Conservation (phyloP, 2,329 filamentous ascomycete species). For the Cadophora sp. region DNA sequence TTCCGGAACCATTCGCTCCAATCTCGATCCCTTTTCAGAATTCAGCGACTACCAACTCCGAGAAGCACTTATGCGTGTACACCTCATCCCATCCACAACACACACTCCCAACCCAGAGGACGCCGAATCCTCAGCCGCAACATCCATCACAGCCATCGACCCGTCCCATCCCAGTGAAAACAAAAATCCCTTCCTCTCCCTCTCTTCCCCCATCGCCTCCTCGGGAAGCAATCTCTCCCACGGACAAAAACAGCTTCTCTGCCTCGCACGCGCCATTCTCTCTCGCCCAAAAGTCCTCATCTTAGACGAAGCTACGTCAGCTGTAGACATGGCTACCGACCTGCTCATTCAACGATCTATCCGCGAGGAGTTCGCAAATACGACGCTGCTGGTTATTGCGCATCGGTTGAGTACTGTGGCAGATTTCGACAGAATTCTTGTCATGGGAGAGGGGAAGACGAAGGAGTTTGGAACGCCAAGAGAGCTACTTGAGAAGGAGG, state of each 20-base stretch:
- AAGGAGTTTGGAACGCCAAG: slow-evolving; percentile 70
- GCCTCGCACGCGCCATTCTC: slow-evolving; percentile 85
- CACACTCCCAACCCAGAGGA: background rate
- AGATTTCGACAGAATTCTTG: slow-evolving; percentile 76
- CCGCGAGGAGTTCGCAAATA: slow-evolving; percentile 71
- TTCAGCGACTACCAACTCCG: slow-evolving; percentile 67
- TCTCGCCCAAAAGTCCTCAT: slow-evolving; percentile 87
- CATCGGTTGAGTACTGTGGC: slow-evolving; percentile 77
- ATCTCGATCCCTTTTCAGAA: slow-evolving; percentile 31
- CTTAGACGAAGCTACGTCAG: slow-evolving; percentile 87
- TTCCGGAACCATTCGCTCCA: slow-evolving; percentile 51
- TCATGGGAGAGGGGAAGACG: slow-evolving; percentile 69
- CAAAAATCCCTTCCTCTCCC: slow-evolving; percentile 45
- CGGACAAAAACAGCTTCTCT: slow-evolving; percentile 92
- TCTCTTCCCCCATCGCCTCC: slow-evolving; percentile 69
- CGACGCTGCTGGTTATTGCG: slow-evolving; percentile 75
- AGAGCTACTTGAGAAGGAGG: slow-evolving; percentile 51
- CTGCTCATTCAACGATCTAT: slow-evolving; percentile 75
- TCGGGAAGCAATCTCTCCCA: slow-evolving; percentile 64
- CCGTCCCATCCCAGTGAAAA: background rate
- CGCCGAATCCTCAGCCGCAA: slow-evolving; percentile 9
- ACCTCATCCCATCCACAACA: slow-evolving; percentile 65
- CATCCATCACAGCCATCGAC: slow-evolving; percentile 18
- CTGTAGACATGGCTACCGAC: slow-evolving; percentile 78
- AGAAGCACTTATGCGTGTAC: slow-evolving; percentile 81